These are phyloP conservation scores for Arabidopsis hybrid DNA, from an alignment of 441 rosid species.

Conservation along the genomic window DNA sequence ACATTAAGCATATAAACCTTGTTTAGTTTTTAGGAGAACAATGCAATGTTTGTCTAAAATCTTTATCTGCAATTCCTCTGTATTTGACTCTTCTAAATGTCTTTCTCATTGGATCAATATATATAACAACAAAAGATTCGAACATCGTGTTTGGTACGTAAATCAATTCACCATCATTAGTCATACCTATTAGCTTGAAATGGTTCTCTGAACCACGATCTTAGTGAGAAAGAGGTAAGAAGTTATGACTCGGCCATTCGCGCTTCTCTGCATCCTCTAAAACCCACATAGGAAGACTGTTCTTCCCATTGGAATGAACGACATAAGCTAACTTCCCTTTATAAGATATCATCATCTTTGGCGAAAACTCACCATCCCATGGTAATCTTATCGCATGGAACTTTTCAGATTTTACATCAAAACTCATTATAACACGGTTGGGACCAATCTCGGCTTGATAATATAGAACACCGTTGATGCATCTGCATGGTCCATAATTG, in stretches of 20 bases:
- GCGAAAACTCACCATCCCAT: fast-evolving
- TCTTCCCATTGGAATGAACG: neutral
- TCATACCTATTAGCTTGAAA: neutral
- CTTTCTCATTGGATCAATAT: neutral
- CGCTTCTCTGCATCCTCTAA: slow-evolving; percentile 2
- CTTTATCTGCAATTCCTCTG: neutral
- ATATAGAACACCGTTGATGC: slow-evolving; percentile 29
- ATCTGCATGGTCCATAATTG: neutral
- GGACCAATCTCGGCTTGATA: neutral
- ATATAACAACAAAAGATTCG: neutral
- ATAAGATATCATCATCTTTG: neutral
- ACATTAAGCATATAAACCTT: no score
- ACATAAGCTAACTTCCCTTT: neutral
- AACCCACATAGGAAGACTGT: neutral
- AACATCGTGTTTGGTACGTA: neutral
- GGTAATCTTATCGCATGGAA: neutral
- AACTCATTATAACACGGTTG: neutral
- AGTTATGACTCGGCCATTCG: neutral
- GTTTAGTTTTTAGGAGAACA: no score
- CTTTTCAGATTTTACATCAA: slow-evolving; percentile 14
- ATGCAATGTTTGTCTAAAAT: neutral
- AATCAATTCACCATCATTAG: slow-evolving; percentile 16
- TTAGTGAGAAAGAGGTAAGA: neutral
- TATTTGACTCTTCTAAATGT: neutral
- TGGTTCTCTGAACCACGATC: neutral